Base-by-base conservation (phyloP, 768 basidiomycete species). In the Lentinus brumalis region DNA sequence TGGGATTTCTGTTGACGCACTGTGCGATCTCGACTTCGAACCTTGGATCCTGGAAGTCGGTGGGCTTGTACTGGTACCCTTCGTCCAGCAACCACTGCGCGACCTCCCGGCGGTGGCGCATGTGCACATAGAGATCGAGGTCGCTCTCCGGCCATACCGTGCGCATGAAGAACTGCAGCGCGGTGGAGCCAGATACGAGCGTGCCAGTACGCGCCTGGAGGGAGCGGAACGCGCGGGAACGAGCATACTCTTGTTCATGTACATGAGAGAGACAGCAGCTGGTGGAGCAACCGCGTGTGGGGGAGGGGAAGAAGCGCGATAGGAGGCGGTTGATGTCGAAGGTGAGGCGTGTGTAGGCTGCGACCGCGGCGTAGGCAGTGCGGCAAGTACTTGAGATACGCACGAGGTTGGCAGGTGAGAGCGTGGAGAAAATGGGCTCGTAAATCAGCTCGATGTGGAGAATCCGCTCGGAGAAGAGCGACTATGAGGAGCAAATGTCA, bases 171-270 rank as follows among this genome's bases (percentile, higher is more conserved):
- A 84, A 82, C 57, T 85, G 84, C 5, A 84, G 75, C 0, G 81
- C 83, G n/a, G 71, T 72, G 0, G 83, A 84, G 7, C 84, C 84
- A 4, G 84, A 85, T 14, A 85, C 77, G 30, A 84, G 62, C 0
- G 77, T 76, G 42, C 76, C 79, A 0, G 79, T 81, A 29, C 56
- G 66, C 1, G 74, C 75, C 65, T 81, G 82, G 3, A 82, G 70
- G 15, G 54, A 66, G n/a, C 82, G 75, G 60, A 83, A 84, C 10
- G 67, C 67, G 38, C 71, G n/a, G 12, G 75, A 73, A 31, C 74
- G 59, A 1, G 64, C 54, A 62, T 81, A 32, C 78, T 69, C 46
- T 70, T 71, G 31, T 57, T 66, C 53, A 75, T 71, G 62, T 77
- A 60, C 56, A 73, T 69, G 68, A 67, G 77, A 0, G 76, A 71